These are phyloP conservation scores for Leccinum imitatum DNA, from an alignment of 768 basidiomycete species.

Conservation along the genomic window DNA sequence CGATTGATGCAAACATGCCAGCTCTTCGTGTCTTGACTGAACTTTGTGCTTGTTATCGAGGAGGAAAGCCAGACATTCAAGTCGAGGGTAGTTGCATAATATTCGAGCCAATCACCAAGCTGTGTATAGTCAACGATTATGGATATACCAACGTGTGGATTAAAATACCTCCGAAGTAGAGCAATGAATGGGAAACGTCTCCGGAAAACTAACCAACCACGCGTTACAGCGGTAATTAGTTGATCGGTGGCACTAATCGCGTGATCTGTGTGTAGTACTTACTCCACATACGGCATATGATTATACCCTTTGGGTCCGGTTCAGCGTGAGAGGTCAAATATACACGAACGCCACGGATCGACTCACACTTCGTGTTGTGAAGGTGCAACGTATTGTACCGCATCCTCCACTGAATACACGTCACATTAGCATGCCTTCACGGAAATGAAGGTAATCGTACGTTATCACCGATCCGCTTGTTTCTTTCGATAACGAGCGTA, in stretches of 20 bases:
- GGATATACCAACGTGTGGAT: background rate
- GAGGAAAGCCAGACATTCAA: constrained; percentile 61
- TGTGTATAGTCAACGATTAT: constrained; percentile 16
- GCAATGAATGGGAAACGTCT: constrained; percentile 51
- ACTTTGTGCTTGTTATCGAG: constrained; percentile 34
- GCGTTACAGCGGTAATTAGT: background rate
- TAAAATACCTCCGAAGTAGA: constrained; percentile 47
- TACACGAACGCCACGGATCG: background rate
- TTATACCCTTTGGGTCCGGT: constrained; percentile 40
- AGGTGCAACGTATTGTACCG: constrained; percentile 57
- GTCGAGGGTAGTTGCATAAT: constrained; percentile 49
- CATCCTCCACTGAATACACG: constrained; percentile 43
- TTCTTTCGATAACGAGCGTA: constrained; percentile 54
- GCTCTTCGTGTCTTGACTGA: constrained; percentile 32
- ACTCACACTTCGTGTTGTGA: constrained; percentile 51
- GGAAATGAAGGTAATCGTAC: constrained; percentile 8
- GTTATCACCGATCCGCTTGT: constrained; percentile 50
- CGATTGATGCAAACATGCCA: constrained; percentile 45
- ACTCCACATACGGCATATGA: constrained; percentile 57
- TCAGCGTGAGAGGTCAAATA: background rate
- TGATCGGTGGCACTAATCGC: background rate
- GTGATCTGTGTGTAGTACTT: constrained; percentile 21
- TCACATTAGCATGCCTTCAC: constrained; percentile 3
- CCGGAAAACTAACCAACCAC: constrained; percentile 42
- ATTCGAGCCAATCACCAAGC: constrained; percentile 65